phyloP scores from a whole-genome alignment of 78 protist species.

The Protostelium mycophagum region DNA sequence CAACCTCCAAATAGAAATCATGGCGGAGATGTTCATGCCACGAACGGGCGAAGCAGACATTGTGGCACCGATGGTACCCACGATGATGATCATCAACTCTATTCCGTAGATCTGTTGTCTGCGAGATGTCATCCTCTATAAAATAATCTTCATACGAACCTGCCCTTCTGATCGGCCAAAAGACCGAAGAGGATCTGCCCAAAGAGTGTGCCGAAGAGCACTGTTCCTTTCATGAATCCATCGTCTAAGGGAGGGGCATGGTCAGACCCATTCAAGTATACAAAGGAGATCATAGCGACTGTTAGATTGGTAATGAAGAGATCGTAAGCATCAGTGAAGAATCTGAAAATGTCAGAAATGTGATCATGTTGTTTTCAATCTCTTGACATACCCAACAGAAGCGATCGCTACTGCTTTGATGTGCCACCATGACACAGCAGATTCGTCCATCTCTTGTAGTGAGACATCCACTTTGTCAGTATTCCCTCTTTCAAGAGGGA shows the following conservation, averaged over 20 bases:
- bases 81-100: slow-evolving; percentile 24
- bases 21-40: slow-evolving; percentile 25
- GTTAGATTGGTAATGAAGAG: slow-evolving; percentile 51
- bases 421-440: not conserved
- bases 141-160: too few species aligned
- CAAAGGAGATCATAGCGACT: slow-evolving; percentile 8
- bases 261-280: slow-evolving; percentile 17
- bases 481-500: too few species aligned
- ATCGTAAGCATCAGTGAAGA: slow-evolving; percentile 69
- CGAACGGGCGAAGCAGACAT: slow-evolving; percentile 10
- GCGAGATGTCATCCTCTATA: slow-evolving; percentile 25
- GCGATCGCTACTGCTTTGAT: not conserved
- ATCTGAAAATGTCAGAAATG: slow-evolving; percentile 2
- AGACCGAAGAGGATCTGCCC: slow-evolving; percentile 64
- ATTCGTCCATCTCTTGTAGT: not conserved
- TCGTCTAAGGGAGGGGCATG: slow-evolving; percentile 18
- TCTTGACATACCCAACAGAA: not conserved
- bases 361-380: too few species aligned
- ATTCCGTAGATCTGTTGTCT: not conserved
- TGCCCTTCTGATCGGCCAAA: slow-evolving; percentile 53
- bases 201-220: slow-evolving; percentile 44
- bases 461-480: too few species aligned
- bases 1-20: slow-evolving; percentile 59
- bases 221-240: slow-evolving; percentile 15
- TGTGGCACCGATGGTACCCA: slow-evolving; percentile 36